phyloP scores from a whole-genome alignment of 2,329 filamentous ascomycete species.

The Colletotrichum chrysophilum region DNA sequence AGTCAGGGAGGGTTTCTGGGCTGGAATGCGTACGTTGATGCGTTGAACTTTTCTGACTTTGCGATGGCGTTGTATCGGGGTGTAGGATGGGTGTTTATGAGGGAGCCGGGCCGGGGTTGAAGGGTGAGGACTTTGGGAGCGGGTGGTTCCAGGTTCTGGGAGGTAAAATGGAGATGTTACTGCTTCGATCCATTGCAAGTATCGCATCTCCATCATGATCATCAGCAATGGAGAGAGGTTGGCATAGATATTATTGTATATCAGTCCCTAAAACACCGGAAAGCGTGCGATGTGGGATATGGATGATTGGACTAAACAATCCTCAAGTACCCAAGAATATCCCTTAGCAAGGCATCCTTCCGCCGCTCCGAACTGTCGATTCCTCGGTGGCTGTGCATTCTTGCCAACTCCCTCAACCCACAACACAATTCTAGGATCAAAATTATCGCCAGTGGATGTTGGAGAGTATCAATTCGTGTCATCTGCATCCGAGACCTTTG shows the following conservation, averaged over 20 bases:
- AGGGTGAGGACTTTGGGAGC: background rate
- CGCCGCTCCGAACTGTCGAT: background rate
- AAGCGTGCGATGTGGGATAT: background rate
- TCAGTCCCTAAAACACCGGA: background rate
- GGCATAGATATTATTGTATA: accelerated
- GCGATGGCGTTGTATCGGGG: background rate
- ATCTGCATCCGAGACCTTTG: background rate
- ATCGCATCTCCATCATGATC: accelerated
- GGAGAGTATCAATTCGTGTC: background rate
- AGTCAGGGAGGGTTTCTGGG: background rate
- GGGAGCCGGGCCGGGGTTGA: background rate
- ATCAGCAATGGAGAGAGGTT: background rate
- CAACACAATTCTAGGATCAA: accelerated
- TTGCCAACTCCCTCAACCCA: background rate
- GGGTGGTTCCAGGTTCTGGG: accelerated
- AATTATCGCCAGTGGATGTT: background rate
- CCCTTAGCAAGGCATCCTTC: background rate
- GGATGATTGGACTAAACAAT: background rate
- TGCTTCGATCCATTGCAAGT: accelerated
- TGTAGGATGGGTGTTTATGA: background rate
- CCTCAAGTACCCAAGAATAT: too few species aligned
- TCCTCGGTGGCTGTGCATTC: background rate
- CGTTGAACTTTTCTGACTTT: background rate
- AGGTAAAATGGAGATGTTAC: accelerated
- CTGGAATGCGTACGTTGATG: background rate